A percentile compares a stretch with the other conserved stretches of the same genome.
Evolutionary conservation across 2,329 filamentous ascomycete species (phyloP).

Genomic region (Alternaria sp.): DNA sequence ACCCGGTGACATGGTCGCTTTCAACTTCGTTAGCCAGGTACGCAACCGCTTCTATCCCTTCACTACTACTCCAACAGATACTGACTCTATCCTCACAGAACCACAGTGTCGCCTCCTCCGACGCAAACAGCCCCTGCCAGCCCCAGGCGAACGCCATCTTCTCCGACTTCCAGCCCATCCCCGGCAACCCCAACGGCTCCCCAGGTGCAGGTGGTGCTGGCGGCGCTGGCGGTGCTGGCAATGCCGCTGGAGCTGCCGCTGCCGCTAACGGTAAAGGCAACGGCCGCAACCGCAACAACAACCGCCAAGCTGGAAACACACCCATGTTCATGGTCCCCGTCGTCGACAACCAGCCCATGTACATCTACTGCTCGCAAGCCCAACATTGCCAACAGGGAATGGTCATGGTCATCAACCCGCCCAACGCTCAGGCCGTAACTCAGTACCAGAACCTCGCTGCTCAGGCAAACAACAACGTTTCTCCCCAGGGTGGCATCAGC

Average conservation of each 20-base stretch:
- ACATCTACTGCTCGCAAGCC: conserved; percentile 75
- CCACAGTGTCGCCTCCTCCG: conserved; percentile 36
- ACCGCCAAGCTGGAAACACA: conserved; percentile 29
- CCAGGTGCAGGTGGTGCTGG: conserved; percentile 18
- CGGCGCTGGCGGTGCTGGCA: conserved; percentile 16
- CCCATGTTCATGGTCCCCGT: conserved; percentile 39
- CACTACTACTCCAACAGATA: not conserved
- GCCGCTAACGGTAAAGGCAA: conserved; percentile 19
- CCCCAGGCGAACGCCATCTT: conserved; percentile 35
- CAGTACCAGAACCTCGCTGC: conserved; percentile 33
- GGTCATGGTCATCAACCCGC: conserved; percentile 73
- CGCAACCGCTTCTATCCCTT: not conserved
- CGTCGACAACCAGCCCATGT: conserved; percentile 66
- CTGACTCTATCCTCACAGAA: conserved; percentile 21
- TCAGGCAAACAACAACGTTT: conserved; percentile 34
- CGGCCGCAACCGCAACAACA: conserved; percentile 28
- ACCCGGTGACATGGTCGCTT: conserved; percentile 37
- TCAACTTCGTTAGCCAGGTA: conserved; percentile 34
- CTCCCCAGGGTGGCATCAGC: conserved; percentile 26
- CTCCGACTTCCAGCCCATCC: conserved; percentile 37
- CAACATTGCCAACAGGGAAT: conserved; percentile 75
- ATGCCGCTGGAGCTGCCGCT: conserved; percentile 7
- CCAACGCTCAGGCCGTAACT: conserved; percentile 30
- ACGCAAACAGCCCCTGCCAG: conserved; percentile 33
- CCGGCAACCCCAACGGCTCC: conserved; percentile 8